phyloP scores from a whole-genome alignment of 176 grass and related monocot genomes.

The Phoenix dactylifera region DNA sequence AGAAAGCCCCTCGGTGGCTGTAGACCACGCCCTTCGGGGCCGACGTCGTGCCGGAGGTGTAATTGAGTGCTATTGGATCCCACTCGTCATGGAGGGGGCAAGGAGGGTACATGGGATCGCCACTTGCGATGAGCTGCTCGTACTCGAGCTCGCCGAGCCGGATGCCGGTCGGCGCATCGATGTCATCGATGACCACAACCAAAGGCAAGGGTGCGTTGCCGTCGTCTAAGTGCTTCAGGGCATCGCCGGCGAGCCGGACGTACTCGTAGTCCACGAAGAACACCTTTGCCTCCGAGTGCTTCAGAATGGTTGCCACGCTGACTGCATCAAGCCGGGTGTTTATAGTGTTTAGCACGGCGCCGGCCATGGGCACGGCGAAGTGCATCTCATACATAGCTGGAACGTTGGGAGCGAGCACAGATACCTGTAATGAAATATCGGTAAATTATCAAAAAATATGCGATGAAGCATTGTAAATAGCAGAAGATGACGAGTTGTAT shows the following conservation, averaged over 20 bases:
- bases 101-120: conserved; percentile 28
- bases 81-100: conserved; percentile 36
- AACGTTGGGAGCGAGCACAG: conserved; percentile 49
- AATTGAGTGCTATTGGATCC: conserved; percentile 59
- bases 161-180: conserved; percentile 5
- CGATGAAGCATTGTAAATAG: neutral
- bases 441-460: neutral
- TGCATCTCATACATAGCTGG: conserved; percentile 62
- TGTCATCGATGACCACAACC: conserved; percentile 36
- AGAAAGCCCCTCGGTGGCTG: too few species aligned
- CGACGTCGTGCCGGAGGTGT: conserved; percentile 68
- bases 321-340: conserved; percentile 45
- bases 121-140: conserved; percentile 28
- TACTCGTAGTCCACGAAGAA: conserved; percentile 49
- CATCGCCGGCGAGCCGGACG: conserved; percentile 29
- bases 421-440: conserved; percentile 23
- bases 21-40: conserved; percentile 58
- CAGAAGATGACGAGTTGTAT: neutral
- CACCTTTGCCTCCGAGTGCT: conserved; percentile 36
- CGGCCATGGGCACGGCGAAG: conserved; percentile 70
- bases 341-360: conserved; percentile 55
- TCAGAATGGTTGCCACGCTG: conserved; percentile 31
- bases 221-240: conserved; percentile 5
- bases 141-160: conserved; percentile 29
- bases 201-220: conserved; percentile 3